Evolutionary conservation across 352 stramenopile species (phyloP).

Genomic region (Phytophthora ramorum): DNA sequence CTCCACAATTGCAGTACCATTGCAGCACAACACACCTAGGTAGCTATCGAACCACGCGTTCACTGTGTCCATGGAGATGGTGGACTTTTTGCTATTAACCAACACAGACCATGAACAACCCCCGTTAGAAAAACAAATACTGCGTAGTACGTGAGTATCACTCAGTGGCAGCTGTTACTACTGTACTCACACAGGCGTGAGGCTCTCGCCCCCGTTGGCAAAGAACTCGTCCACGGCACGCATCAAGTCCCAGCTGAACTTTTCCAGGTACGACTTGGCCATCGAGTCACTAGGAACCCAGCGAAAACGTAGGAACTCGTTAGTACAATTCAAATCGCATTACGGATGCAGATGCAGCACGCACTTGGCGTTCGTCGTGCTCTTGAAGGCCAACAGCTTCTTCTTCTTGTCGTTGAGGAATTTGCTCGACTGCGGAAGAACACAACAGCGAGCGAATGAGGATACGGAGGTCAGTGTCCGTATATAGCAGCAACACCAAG

Average conservation of each 20-base stretch:
- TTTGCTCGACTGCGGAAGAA: conserved; percentile 38
- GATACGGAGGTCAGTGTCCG: not conserved
- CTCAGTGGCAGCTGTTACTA: too few species aligned
- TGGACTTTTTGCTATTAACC: conserved; percentile 33
- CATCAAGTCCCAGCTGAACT: conserved; percentile 84
- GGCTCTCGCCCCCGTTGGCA: conserved; percentile 57
- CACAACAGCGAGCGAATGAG: not conserved
- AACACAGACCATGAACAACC: not conserved
- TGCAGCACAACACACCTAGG: conserved; percentile 36
- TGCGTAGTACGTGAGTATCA: conserved; percentile 1
- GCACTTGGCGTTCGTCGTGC: conserved; percentile 77
- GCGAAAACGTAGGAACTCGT: too few species aligned
- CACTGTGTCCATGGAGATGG: conserved; percentile 49
- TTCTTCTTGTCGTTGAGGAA: conserved; percentile 73
- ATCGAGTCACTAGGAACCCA: conserved; percentile 54
- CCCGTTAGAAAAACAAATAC: too few species aligned
- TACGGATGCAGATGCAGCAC: conserved; percentile 9
- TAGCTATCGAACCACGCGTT: conserved; percentile 79
- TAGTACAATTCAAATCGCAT: too few species aligned
- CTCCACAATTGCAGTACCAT: not conserved
- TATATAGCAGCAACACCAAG: not conserved
- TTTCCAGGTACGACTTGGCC: conserved; percentile 76
- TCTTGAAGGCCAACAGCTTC: conserved; percentile 76
- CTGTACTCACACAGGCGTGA: conserved; percentile 27
- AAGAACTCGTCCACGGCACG: conserved; percentile 84